Conservation (phyloP, 805 yeast genomes). For the Lipomyces anomalus region DNA sequence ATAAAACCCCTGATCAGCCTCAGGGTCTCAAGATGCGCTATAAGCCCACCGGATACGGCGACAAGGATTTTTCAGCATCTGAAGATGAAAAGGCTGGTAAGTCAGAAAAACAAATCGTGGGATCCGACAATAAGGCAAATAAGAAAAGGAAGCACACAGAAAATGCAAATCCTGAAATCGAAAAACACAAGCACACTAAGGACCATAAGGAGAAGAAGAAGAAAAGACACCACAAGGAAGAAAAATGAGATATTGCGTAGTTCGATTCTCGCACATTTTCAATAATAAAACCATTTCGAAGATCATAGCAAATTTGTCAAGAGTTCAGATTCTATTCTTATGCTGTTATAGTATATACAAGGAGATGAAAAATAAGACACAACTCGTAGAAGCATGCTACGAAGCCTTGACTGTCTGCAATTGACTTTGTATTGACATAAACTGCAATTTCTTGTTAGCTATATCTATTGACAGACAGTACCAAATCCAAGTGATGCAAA, state of each 20-base stretch:
- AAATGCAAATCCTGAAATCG: background rate
- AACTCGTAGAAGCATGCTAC: background rate
- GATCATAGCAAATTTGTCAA: background rate
- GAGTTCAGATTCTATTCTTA: background rate
- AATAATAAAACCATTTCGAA: background rate
- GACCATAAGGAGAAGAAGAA: slow-evolving; percentile 9
- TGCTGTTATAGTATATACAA: background rate
- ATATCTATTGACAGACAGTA: no score
- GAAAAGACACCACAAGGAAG: slow-evolving; percentile 4
- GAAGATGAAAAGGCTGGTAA: background rate
- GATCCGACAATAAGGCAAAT: background rate
- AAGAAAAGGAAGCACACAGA: slow-evolving; percentile 3
- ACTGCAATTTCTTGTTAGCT: slow-evolving; percentile 3
- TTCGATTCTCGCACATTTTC: background rate
- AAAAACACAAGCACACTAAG: slow-evolving; percentile 5
- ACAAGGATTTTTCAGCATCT: slow-evolving; percentile 1
- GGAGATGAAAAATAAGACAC: background rate
- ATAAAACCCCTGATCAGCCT: slow-evolving; percentile 5
- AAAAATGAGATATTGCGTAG: background rate
- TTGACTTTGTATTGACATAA: slow-evolving; percentile 16
- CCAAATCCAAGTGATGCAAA: background rate
- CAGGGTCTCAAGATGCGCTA: slow-evolving; percentile 7
- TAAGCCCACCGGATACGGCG: slow-evolving; percentile 10
- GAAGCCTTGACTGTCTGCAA: slow-evolving; percentile 9
- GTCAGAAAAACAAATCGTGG: background rate